Evolutionary conservation across 2,329 filamentous ascomycete species (phyloP).

Genomic region (Paraconiothyrium sp.): DNA sequence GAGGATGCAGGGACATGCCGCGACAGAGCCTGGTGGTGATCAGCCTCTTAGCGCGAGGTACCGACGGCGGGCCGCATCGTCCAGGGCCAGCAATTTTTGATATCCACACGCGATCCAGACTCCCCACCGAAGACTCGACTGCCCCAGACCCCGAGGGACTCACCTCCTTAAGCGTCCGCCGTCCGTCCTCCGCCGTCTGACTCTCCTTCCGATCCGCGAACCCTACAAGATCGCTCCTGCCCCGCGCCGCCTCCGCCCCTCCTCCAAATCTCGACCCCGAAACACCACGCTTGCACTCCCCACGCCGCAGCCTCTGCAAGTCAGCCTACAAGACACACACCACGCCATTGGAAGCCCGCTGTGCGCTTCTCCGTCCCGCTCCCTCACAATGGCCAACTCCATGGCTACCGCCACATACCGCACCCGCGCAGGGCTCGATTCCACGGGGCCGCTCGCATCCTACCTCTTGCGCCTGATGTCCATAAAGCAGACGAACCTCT

Average conservation of each 20-base stretch:
- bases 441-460: conserved; percentile 56
- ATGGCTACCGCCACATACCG: conserved; percentile 55
- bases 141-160: neutral
- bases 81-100: conserved; percentile 9
- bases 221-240: neutral
- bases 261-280: neutral
- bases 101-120: conserved; percentile 10
- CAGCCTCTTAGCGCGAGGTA: conserved; percentile 5
- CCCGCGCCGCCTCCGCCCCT: neutral
- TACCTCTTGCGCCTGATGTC: conserved; percentile 61
- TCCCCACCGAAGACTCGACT: conserved; percentile 1
- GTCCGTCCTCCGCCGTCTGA: conserved; percentile 1
- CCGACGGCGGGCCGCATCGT: neutral
- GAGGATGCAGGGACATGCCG: neutral
- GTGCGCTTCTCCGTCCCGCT: neutral
- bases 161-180: neutral
- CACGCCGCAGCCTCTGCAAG: conserved; percentile 2
- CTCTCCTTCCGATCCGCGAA: neutral
- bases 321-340: conserved; percentile 6
- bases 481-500: conserved; percentile 62
- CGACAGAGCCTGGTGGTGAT: conserved; percentile 3
- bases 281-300: neutral
- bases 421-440: conserved; percentile 55
- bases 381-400: conserved; percentile 43
- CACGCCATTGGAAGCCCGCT: neutral